Conservation (phyloP, 2,329 filamentous ascomycete genomes). For the Magnaporthales sp. region DNA sequence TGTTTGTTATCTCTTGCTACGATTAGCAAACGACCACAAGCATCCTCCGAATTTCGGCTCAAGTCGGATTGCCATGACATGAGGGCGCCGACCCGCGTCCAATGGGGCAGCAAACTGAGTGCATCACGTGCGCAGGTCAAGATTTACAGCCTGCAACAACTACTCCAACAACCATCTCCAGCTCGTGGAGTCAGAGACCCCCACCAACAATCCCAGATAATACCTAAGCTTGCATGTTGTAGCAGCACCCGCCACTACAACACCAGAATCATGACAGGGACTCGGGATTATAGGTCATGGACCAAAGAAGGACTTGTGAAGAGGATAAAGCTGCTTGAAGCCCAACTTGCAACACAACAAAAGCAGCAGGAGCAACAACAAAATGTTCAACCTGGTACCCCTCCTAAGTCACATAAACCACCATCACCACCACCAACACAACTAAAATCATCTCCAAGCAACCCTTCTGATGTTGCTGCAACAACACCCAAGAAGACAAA, state of each 20-base stretch:
- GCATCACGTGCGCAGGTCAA: conserved; percentile 6
- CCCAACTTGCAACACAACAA: conserved; percentile 9
- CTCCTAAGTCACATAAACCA: not conserved
- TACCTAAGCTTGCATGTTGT: not conserved
- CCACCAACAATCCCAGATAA: not conserved
- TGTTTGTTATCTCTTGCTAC: not conserved
- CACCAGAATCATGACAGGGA: not conserved
- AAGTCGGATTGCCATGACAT: not conserved
- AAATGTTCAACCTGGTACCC: not conserved
- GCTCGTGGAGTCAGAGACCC: not conserved
- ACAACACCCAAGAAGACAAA: conserved; percentile 28
- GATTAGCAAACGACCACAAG: not conserved
- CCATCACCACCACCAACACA: not conserved
- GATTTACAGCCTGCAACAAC: not conserved
- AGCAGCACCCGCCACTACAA: not conserved
- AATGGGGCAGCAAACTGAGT: conserved; percentile 1
- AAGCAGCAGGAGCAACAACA: not conserved
- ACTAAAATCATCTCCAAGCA: not conserved
- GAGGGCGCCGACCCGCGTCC: not conserved
- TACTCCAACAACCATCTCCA: not conserved
- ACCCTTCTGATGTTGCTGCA: not conserved
- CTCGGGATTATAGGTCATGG: conserved; percentile 11
- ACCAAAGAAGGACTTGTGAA: conserved; percentile 20
- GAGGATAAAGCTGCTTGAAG: not conserved
- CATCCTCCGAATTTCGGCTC: not conserved